Conservation (phyloP, 306 rosid species). For the Quercus ilex region DNA sequence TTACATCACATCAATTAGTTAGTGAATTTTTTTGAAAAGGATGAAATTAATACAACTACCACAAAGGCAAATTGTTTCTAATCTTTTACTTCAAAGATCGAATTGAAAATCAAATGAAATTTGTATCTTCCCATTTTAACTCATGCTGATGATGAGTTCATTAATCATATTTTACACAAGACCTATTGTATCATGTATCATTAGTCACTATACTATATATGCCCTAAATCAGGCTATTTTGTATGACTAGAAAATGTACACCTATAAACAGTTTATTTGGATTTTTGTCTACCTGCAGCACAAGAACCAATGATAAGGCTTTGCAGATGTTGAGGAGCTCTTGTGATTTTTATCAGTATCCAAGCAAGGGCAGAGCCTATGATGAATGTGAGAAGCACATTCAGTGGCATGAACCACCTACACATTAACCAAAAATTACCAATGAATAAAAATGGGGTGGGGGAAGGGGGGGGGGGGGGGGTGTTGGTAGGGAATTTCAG, state of each 20-base stretch:
- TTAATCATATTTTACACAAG: too few relatives aligned
- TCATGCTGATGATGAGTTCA: too few relatives aligned
- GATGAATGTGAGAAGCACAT: constrained; percentile 42
- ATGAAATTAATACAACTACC: too few relatives aligned
- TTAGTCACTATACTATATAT: too few relatives aligned
- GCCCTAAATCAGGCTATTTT: background rate
- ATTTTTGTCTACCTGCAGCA: constrained; percentile 26
- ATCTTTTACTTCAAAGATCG: too few relatives aligned
- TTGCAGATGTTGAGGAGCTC: constrained; percentile 42
- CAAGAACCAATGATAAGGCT: constrained; percentile 48
- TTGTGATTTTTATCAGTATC: constrained; percentile 31
- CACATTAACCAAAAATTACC: background rate
- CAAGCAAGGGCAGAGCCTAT: constrained; percentile 40
- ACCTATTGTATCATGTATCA: too few relatives aligned
- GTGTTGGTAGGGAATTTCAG: background rate
- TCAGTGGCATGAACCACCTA: constrained; percentile 53
- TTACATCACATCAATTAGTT: too few relatives aligned
- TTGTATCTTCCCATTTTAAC: too few relatives aligned
- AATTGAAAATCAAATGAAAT: too few relatives aligned
- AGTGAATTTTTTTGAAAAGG: too few relatives aligned
- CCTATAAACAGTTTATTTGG: background rate
- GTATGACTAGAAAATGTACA: background rate
- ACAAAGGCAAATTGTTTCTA: too few relatives aligned
- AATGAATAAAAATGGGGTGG: background rate
- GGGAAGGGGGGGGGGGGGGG: background rate